Percentiles rank a stretch among this genome's conserved stretches.
Conservation (phyloP, 345 rosid species). For the Cardamine chenopodiifolia region DNA sequence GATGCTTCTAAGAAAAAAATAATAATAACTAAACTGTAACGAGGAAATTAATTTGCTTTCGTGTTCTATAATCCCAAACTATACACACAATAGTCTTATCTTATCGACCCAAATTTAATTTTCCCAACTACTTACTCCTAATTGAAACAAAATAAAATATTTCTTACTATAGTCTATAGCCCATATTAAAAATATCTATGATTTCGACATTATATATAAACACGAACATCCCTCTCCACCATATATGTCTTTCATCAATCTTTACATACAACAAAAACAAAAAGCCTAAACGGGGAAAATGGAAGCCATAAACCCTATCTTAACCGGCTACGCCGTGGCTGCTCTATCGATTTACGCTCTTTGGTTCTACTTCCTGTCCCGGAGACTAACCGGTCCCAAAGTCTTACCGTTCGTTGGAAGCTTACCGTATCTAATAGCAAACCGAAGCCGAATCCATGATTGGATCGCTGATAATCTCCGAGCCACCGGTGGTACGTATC, state of each 20-base stretch:
- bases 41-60: slow-evolving; percentile 29
- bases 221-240: slow-evolving; percentile 28
- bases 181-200: not conserved
- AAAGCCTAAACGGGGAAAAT: slow-evolving; percentile 39
- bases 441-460: slow-evolving; percentile 66
- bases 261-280: slow-evolving; percentile 21
- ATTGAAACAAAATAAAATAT: slow-evolving; percentile 26
- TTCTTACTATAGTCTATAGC: slow-evolving; percentile 40
- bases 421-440: slow-evolving; percentile 61
- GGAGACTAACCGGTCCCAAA: slow-evolving; percentile 68
- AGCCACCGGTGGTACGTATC: slow-evolving; percentile 73
- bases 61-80: slow-evolving; percentile 27
- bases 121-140: slow-evolving; percentile 81
- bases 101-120: slow-evolving; percentile 52
- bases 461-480: slow-evolving; percentile 84
- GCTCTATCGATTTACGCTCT: slow-evolving; percentile 54
- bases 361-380: slow-evolving; percentile 74
- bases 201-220: slow-evolving; percentile 24
- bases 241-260: slow-evolving; percentile 21
- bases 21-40: not conserved
- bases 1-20: not conserved
- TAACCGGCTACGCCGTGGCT: slow-evolving; percentile 47
- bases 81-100: slow-evolving; percentile 43
- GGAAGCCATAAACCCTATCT: slow-evolving; percentile 49
- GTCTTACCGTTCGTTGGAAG: slow-evolving; percentile 78